Base-by-base conservation (phyloP, 1,284 basidiomycete species). In the Apiotrichum sp. region DNA sequence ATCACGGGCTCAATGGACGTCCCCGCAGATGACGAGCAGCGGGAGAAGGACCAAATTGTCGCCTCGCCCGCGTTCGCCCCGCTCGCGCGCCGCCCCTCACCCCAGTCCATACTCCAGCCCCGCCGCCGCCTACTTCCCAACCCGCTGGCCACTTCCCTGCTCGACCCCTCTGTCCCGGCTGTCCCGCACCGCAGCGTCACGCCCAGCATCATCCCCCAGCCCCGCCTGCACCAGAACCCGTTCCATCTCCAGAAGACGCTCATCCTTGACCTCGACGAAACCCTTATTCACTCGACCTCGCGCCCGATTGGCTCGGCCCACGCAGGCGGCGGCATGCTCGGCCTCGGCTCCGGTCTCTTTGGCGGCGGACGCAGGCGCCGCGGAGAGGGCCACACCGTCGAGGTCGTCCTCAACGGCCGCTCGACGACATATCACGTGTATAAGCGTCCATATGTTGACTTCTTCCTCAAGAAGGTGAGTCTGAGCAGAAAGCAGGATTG, bases 391-490 rank as follows among this genome's bases (percentile, higher is more conserved):
- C 89, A 93, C 77, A 90, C 88, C 62, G 92, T 99, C n/a, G 95
- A 99, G 71, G 96, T 99, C 32, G 85, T 93, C 13, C 77, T 98
- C 38, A 88, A 88, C 41, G 95, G 89, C 22, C 81, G 87, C 56
- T 90, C 86, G 64, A 95, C 93, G 2, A 80, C 92, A 41, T 99
- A 99, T 74, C 95, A 98, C 76, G 95, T 99, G 47, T 98, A 98
- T 80, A 99, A 99, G 77, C 84, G 95, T 53, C 95, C 95, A 2
- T 95, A 91, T 79, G 92, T 87, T 55, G 95, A 98, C 77, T 96
- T 88, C 77, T 97, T 97, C 72, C 80, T 97, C 61, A 83, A 91
- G 67, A 96, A 93, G 79, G 92, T 92, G 62, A 67, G 85, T 64
- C 31, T 14, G 6, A 16, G 40, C 40, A 29, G 29, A 29, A 29